Evolutionary conservation across 1,284 basidiomycete species (phyloP).

Genomic region (Pseudozyma pruni): DNA sequence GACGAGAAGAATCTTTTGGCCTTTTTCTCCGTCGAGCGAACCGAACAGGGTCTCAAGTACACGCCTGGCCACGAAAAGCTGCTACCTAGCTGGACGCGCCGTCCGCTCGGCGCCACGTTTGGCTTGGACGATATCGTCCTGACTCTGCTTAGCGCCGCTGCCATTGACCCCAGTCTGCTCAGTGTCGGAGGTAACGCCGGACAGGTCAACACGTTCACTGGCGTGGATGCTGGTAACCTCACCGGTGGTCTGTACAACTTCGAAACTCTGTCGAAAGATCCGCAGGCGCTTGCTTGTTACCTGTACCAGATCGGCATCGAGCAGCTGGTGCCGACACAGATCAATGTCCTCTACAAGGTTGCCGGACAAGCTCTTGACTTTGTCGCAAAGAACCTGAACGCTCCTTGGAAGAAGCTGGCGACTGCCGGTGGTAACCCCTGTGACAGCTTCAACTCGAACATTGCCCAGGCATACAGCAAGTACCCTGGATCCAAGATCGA

Average conservation of each 20-base stretch:
- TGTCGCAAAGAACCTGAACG: conserved; percentile 32
- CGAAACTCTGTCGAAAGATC: conserved; percentile 26
- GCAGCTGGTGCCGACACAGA: conserved; percentile 42
- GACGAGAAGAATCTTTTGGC: conserved; percentile 56
- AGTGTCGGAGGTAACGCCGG: conserved; percentile 53
- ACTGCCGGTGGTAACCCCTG: conserved; percentile 47
- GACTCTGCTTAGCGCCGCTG: conserved; percentile 43
- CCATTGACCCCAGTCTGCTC: conserved; percentile 43
- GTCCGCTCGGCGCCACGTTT: conserved; percentile 47
- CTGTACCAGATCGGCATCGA: conserved; percentile 52
- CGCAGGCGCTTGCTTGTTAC: conserved; percentile 45
- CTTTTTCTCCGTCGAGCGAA: conserved; percentile 48
- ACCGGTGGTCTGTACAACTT: conserved; percentile 45
- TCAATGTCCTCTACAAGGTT: conserved; percentile 49
- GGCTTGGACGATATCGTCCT: conserved; percentile 52
- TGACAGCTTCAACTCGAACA: conserved; percentile 28
- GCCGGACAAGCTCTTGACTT: conserved; percentile 41
- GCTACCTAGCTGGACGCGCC: conserved; percentile 41
- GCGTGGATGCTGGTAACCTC: conserved; percentile 48
- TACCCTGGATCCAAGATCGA: conserved; percentile 47
- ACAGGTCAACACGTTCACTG: conserved; percentile 54
- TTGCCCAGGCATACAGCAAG: conserved; percentile 27
- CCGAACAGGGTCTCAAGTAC: conserved; percentile 38
- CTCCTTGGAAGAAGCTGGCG: conserved; percentile 34
- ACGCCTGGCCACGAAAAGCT: conserved; percentile 56